phyloP scores from a whole-genome alignment of 768 basidiomycete genomes.

The Boletus pseudo-olivaceus region DNA sequence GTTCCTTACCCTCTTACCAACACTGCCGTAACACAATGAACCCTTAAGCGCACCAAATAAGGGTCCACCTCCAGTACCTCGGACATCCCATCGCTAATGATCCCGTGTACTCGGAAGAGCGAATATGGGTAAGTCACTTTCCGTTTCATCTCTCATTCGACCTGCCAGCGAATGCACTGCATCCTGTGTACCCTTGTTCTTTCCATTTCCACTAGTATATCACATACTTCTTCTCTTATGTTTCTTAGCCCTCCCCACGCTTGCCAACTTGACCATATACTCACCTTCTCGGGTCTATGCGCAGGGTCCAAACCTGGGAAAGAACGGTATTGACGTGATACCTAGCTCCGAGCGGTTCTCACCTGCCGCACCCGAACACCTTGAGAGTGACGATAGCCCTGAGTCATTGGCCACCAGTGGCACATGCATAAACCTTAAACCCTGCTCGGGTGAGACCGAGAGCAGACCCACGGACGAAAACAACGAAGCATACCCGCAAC shows the following conservation, averaged over 20 bases:
- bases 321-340: slow-evolving; percentile 74
- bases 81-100: slow-evolving; percentile 95
- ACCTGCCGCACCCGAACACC: slow-evolving; percentile 49
- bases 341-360: slow-evolving; percentile 65
- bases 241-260: background rate
- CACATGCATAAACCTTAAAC: background rate
- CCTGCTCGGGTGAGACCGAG: background rate
- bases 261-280: background rate
- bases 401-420: slow-evolving; percentile 35
- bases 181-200: background rate
- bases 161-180: background rate
- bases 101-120: slow-evolving; percentile 80
- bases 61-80: slow-evolving; percentile 94
- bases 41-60: slow-evolving; percentile 84
- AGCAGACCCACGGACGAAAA: background rate
- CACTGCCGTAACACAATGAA: slow-evolving; percentile 2
- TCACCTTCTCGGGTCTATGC: background rate
- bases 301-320: slow-evolving; percentile 70
- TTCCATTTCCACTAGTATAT: background rate
- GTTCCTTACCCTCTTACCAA: background rate
- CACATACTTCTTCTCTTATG: background rate
- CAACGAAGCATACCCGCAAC: background rate
- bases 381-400: slow-evolving; percentile 39
- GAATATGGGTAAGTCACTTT: slow-evolving; percentile 62
- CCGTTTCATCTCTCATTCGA: background rate